Conservation (phyloP, 2,329 filamentous ascomycete genomes). For the Magnaporthiopsis incrustans region DNA sequence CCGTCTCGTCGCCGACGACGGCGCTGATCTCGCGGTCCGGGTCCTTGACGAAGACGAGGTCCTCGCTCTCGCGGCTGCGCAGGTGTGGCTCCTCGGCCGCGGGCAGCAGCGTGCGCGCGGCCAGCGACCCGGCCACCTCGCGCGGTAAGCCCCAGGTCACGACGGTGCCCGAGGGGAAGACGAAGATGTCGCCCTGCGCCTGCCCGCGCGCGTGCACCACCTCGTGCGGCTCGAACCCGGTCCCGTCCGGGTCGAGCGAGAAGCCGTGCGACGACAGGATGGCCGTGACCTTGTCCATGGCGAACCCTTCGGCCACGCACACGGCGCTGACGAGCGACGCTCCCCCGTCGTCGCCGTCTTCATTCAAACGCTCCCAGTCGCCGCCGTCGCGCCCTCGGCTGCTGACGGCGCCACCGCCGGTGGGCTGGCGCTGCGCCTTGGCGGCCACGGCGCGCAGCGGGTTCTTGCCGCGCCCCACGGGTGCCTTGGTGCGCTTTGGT, state of each 20-base stretch:
- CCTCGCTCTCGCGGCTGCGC: slow-evolving; percentile 70
- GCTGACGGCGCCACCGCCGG: slow-evolving; percentile 11
- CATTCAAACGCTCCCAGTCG: slow-evolving; percentile 6
- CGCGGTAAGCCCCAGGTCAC: slow-evolving; percentile 86
- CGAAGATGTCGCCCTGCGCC: slow-evolving; percentile 77
- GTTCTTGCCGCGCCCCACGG: slow-evolving; percentile 35
- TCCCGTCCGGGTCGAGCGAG: slow-evolving; percentile 52
- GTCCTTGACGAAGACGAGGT: slow-evolving; percentile 81
- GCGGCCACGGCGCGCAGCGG: slow-evolving; percentile 79
- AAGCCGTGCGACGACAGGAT: slow-evolving; percentile 53
- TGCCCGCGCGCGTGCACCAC: slow-evolving; percentile 55
- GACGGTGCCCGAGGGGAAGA: slow-evolving; percentile 90
- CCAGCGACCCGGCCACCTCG: slow-evolving; percentile 60
- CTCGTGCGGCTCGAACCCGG: slow-evolving; percentile 52
- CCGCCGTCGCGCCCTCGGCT: neutral
- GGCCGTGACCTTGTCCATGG: slow-evolving; percentile 52
- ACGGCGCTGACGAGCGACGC: slow-evolving; percentile 47
- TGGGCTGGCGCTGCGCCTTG: slow-evolving; percentile 59
- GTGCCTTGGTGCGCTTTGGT: neutral
- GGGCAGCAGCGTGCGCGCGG: slow-evolving; percentile 63
- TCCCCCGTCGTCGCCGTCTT: slow-evolving; percentile 18
- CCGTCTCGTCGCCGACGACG: slow-evolving; percentile 83
- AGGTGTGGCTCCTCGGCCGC: slow-evolving; percentile 71
- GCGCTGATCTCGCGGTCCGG: slow-evolving; percentile 61
- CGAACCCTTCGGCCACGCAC: slow-evolving; percentile 55